These are phyloP conservation scores for Calonectria multiphialidica DNA, from an alignment of 2,329 filamentous ascomycete species.

Conservation along the genomic window DNA sequence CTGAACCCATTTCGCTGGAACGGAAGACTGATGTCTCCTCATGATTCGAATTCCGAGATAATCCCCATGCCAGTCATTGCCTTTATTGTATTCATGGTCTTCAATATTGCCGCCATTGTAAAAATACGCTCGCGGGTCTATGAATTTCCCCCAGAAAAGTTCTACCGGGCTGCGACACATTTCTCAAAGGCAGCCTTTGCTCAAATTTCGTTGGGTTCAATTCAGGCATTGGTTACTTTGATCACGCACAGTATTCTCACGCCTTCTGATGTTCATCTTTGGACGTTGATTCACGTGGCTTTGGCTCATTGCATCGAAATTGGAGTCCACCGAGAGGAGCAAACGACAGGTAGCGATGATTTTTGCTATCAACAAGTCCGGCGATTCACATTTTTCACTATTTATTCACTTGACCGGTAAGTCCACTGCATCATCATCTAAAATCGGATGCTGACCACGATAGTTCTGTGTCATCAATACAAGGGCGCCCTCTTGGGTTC, in stretches of 20 bases:
- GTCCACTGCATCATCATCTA: neutral
- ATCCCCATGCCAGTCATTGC: constrained; percentile 39
- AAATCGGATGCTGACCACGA: neutral
- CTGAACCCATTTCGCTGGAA: constrained; percentile 38
- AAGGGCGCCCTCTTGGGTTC: constrained; percentile 52
- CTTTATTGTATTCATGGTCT: constrained; percentile 51
- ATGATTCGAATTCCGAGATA: neutral
- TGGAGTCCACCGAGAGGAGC: constrained; percentile 51
- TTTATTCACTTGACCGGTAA: constrained; percentile 51
- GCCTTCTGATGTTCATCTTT: constrained; percentile 50
- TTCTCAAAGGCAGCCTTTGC: constrained; percentile 48
- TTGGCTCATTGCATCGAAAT: constrained; percentile 53
- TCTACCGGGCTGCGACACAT: constrained; percentile 47
- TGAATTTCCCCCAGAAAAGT: constrained; percentile 49
- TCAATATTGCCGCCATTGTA: constrained; percentile 50
- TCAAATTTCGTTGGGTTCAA: constrained; percentile 46
- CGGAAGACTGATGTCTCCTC: constrained; percentile 22
- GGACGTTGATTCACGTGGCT: constrained; percentile 51
- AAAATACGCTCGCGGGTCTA: constrained; percentile 49
- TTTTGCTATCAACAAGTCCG: constrained; percentile 27
- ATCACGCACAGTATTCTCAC: constrained; percentile 48
- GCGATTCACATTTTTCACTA: constrained; percentile 49
- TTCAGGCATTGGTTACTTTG: constrained; percentile 49
- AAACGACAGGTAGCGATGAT: constrained; percentile 14
- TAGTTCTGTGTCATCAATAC: constrained; percentile 51